These are phyloP conservation scores for Hypericum perforatum DNA, from an alignment of 345 rosid species.

Conservation along the genomic window DNA sequence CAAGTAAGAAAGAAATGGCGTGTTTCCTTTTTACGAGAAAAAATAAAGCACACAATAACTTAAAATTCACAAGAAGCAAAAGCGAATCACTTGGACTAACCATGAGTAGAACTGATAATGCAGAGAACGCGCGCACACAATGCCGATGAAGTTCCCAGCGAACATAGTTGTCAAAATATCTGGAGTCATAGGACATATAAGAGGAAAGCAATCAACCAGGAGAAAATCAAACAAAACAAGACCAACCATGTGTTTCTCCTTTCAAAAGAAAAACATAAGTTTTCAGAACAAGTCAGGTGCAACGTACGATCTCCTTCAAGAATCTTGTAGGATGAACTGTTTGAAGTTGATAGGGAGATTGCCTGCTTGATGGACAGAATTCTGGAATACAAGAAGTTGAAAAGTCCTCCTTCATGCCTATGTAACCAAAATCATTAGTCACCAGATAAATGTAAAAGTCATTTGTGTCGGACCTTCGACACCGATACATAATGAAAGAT, in stretches of 20 bases:
- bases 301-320: constrained; percentile 62
- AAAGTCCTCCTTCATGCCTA: constrained; percentile 87
- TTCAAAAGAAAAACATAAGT: background rate
- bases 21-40: too few species aligned
- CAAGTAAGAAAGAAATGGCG: too few species aligned
- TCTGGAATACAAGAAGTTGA: constrained; percentile 47
- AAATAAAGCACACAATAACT: too few species aligned
- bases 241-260: background rate
- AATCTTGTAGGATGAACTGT: constrained; percentile 26
- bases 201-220: constrained; percentile 2
- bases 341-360: constrained; percentile 20
- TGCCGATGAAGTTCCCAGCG: constrained; percentile 83
- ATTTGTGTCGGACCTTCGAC: too few species aligned
- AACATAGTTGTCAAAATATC: constrained; percentile 71
- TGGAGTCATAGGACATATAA: constrained; percentile 27
- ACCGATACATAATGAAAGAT: too few species aligned
- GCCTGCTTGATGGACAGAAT: constrained; percentile 26
- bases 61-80: background rate
- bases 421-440: background rate
- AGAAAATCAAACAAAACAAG: background rate
- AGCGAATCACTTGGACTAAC: constrained; percentile 23
- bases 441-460: too few species aligned
- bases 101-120: constrained; percentile 97
- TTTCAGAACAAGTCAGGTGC: background rate
- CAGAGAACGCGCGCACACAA: constrained; percentile 81